phyloP scores from a whole-genome alignment of 1,284 basidiomycete species.

The Malassezia arunalokei region DNA sequence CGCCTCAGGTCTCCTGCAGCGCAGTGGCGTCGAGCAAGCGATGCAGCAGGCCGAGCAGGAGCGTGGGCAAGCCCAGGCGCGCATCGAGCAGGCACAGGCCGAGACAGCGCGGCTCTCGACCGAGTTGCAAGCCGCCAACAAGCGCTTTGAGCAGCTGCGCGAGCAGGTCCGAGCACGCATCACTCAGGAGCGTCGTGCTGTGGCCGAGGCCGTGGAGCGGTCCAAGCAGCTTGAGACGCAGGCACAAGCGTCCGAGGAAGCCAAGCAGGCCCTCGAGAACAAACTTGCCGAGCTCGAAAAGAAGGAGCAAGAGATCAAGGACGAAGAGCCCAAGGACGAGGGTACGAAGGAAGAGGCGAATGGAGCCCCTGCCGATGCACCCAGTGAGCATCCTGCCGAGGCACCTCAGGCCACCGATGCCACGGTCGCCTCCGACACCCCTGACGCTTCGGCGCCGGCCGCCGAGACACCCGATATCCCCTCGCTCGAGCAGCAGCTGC shows the following conservation, averaged over 20 bases:
- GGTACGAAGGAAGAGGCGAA: not conserved
- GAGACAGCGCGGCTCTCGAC: slow-evolving; percentile 3
- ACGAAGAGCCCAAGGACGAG: not conserved
- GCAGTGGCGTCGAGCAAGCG: slow-evolving; percentile 67
- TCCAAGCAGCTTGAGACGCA: slow-evolving; percentile 37
- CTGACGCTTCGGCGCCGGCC: not conserved
- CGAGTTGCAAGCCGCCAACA: slow-evolving; percentile 23
- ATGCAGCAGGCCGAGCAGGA: slow-evolving; percentile 39
- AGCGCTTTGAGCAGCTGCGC: slow-evolving; percentile 33
- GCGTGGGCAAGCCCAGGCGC: slow-evolving; percentile 23
- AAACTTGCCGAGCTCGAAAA: slow-evolving; percentile 28
- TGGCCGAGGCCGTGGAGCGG: slow-evolving; percentile 46
- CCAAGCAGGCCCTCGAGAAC: slow-evolving; percentile 18
- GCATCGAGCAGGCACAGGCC: slow-evolving; percentile 19
- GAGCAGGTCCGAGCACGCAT: slow-evolving; percentile 34
- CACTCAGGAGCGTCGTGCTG: slow-evolving; percentile 25
- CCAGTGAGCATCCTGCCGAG: slow-evolving; percentile 10
- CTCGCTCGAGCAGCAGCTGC: slow-evolving; percentile 10
- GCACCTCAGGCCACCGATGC: slow-evolving; percentile 13
- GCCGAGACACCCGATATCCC: not conserved
- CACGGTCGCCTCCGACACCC: slow-evolving; percentile 5
- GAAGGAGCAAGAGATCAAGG: not conserved
- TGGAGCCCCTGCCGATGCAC: slow-evolving; percentile 4
- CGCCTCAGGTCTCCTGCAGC: slow-evolving; percentile 64
- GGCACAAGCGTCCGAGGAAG: slow-evolving; percentile 18